Base-by-base conservation (phyloP, 495 filamentous ascomycete genomes). In the Neurospora africana region DNA sequence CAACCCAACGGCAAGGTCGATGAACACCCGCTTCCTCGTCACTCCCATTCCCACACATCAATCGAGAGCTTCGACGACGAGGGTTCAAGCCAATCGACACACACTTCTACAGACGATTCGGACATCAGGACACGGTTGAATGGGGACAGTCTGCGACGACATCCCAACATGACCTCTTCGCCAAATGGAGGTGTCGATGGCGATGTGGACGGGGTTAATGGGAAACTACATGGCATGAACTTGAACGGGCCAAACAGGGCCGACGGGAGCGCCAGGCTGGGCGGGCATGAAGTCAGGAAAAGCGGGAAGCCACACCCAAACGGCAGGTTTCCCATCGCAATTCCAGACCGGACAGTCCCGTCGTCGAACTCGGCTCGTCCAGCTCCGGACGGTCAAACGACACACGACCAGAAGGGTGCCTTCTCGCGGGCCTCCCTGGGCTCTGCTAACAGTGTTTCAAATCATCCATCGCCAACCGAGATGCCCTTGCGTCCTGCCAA, bases 41-140 rank as follows among this genome's bases (percentile, higher is more conserved):
- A 75, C 72, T 75, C 79, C 11, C 79, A 77, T 33, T 76, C 78
- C 41, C 75, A 78, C 72, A 78, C 73, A 8, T 78, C 80, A 65
- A 77, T 78, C 75, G 80, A 81, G 70, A 80, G 79, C 74, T 78
- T 81, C 68, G 80, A 79, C 75, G 79, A 79, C 44, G 77, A 73
- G 72, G 75, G 79, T 35, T 81, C 80, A 13, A 79, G 79, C 38
- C 73, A 72, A 53, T 72, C 77, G 15, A 74, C 77, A n/a, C 75
- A 75, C 70, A 76, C 78, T 27, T 80, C 77, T 15, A 65, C 53
- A 61, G 75, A 79, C 38, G 76, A 73, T 30, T 81, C 79, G 30
- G 79, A 78, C 39, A 69, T 65, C 38, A 71, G 70, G 23, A 69
- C 75, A 41, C 75, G 70, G 40, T 68, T 72, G 70, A 71, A 73